A percentile compares a stretch with the other conserved stretches of the same genome.
These are phyloP conservation scores for Chlorella ohadii DNA, from an alignment of 139 green algal species.

Conservation along the genomic window DNA sequence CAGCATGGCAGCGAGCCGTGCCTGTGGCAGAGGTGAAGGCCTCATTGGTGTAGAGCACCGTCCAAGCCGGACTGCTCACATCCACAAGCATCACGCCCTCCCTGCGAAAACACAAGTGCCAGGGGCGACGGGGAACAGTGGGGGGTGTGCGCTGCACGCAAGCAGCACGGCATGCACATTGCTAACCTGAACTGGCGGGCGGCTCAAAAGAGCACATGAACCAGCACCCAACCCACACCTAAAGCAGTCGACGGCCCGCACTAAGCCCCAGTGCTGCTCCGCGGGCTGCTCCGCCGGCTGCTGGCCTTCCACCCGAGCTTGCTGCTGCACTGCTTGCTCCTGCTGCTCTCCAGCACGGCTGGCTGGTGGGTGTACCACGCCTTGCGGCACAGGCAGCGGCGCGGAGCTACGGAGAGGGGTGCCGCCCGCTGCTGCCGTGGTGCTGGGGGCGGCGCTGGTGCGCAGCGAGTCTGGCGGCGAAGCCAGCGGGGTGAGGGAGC, in stretches of 20 bases:
- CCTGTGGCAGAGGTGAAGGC: constrained; percentile 24
- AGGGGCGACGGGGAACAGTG: too few species aligned
- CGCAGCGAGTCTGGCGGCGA: background rate
- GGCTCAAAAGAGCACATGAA: too few species aligned
- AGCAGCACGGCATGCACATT: background rate
- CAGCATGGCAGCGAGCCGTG: background rate
- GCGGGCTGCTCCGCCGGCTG: background rate
- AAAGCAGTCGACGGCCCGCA: constrained; percentile 35
- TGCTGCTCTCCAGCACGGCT: too few species aligned
- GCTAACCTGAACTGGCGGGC: too few species aligned
- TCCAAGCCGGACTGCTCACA: constrained; percentile 24
- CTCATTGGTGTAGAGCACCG: constrained; percentile 42
- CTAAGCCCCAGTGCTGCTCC: background rate
- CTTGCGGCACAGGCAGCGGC: background rate
- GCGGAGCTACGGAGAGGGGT: background rate
- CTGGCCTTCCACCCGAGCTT: background rate
- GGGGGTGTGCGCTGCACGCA: background rate
- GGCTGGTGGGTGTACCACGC: too few species aligned
- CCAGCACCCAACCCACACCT: background rate
- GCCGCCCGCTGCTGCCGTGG: background rate
- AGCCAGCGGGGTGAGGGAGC: too few species aligned
- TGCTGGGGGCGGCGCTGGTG: background rate
- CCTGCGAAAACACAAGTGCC: constrained; percentile 34
- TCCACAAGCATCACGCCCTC: constrained; percentile 86
- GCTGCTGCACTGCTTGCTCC: too few species aligned